Evolutionary conservation across 371 early-diverging fungal species (phyloP), one percentile per base, ranked within the genome.

Genomic region (Mortierella sp.): DNA sequence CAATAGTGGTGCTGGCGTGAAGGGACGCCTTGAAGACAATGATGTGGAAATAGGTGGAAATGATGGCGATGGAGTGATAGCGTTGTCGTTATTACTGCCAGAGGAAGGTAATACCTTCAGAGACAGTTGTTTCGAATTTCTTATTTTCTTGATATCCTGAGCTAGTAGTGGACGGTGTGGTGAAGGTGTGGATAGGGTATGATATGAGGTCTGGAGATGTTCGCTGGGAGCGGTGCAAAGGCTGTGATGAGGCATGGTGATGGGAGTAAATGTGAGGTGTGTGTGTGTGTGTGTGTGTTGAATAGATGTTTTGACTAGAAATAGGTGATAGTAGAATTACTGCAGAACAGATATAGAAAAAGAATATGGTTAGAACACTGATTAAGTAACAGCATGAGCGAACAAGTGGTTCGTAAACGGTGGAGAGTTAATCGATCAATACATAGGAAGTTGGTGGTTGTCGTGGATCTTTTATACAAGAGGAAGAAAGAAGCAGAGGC

Each of bases 91-190:
- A 43, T 34, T 60, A 60, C 9, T 35, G 56, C 31, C 43, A 54
- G 45, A 40, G 32, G 73, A 45, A 29, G 79, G 70, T 29, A 72
- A 68, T 17, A 83, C 75, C n/a, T 72, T 66, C 56, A 83, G 72
- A 35, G 83, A 83, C 37, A 83, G 69, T 31, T 74, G 70, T 68
- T 83, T 83, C 57, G 75, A 56, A 60, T 83, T 83, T 31, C 83
- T 61, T 10, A 62, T 56, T 40, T 75, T 75, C 65, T 68, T 75
- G 47, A 68, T 59, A 28, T 68, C 72, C 22, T 76, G 66, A 3
- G 66, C 58, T 8, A 60, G 49, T 43, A 43, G 31, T 68, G 68
- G 82, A 7, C 68, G 73, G 55, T 71, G 76, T 56, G 70, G 72
- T 47, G 60, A 31, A 5, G 62, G 26, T 31, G 62, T 66, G 9